Conservation (phyloP, 78 protist species). For the Creolimax fragrantissima region DNA sequence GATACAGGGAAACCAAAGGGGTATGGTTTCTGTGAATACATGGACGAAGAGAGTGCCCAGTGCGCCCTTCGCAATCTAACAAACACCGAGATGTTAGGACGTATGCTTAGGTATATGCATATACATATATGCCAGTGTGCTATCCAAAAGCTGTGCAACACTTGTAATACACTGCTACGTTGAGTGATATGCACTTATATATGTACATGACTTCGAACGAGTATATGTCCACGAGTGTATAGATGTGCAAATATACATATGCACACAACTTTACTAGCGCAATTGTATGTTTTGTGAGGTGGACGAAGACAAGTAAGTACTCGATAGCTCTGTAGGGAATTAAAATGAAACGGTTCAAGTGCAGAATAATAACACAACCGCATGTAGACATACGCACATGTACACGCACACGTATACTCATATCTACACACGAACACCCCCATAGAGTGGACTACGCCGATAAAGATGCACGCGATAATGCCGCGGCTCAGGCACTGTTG, state of each 20-base stretch:
- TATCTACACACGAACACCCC: neutral
- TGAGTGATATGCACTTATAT: neutral
- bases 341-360: too few relatives aligned
- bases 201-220: neutral
- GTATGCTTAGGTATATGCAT: neutral
- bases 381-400: neutral
- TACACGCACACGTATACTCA: neutral
- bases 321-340: too few relatives aligned
- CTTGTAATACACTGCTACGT: neutral
- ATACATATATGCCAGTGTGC: neutral
- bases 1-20: constrained; percentile 75
- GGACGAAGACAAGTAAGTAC: too few relatives aligned
- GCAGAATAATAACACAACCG: neutral
- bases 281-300: neutral
- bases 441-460: neutral
- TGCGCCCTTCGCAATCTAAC: constrained; percentile 63
- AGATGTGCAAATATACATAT: neutral
- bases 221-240: neutral
- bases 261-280: neutral
- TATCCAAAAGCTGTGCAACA: neutral
- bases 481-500: neutral
- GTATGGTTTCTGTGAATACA: constrained; percentile 78
- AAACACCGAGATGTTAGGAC: constrained; percentile 49
- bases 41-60: constrained; percentile 59
- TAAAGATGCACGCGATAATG: neutral